Evolutionary conservation across 2,329 filamentous ascomycete genomes (phyloP), one percentile per base, ranked within the genome.

Genomic region (Harringtonia aguacate): DNA sequence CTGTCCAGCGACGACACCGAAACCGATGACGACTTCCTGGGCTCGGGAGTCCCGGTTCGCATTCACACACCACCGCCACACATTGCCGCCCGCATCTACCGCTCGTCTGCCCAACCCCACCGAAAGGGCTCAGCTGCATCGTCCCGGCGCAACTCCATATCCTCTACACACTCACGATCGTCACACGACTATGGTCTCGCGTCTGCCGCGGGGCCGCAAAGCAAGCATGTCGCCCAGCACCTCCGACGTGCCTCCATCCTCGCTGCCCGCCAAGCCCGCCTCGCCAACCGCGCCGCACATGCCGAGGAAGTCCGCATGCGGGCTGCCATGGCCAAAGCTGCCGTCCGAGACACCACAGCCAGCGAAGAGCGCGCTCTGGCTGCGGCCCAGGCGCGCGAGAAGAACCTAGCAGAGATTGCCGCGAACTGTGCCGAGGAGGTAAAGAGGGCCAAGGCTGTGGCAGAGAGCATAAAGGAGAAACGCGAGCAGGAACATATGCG

Each of bases 401-500:
- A 83, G 53, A 86, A 89, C 53, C 64, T 92, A 17, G 85, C 84
- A 9, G 85, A 89, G 59, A 88, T 90, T 36, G 84, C 86, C 4
- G 83, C 85, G 39, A 74, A 78, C 48, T 90, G 86, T 57, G 86
- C 86, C 18, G 85, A 88, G 60, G 86, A 92, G 58, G 86, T 92
- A 15, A 80, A 84, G 57, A 75, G 84, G 50, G 85, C 85, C 42
- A 90, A 90, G 67, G 81, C 84, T 41, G 73, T 89, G n/a, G 85
- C 85, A 14, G 84, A 87, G 59, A 80, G 75, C 46, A 87, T 85
- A 68, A 88, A 86, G 62, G 82, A 86, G 64, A 82, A 83, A 59
- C 79, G 86, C 50, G 81, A 87, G 56, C 79, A 81, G 45, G 83
- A 89, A 50, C 74, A 84, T 45, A 72, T 72, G 52, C 79, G 79